These are phyloP conservation scores for Starmerella roubikii DNA, from an alignment of 805 yeast genomes.

Conservation along the genomic window DNA sequence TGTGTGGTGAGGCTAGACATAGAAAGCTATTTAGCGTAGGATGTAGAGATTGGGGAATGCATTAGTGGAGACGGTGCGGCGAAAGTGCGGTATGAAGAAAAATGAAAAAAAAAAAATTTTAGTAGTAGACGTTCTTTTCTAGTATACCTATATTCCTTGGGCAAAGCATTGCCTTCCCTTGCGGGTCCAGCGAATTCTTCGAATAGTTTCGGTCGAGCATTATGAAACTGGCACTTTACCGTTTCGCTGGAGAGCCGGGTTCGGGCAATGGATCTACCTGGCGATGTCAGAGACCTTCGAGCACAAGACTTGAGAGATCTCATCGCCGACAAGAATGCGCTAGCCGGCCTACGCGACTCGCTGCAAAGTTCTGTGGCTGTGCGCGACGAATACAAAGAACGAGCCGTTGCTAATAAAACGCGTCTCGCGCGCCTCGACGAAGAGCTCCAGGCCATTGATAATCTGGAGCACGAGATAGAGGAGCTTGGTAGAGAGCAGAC, in stretches of 20 bases:
- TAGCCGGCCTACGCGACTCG: constrained; percentile 19
- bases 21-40: too few relatives aligned
- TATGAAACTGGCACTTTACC: too few relatives aligned
- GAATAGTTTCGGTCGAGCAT: too few relatives aligned
- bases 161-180: too few relatives aligned
- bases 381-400: constrained; percentile 18
- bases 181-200: too few relatives aligned
- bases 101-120: too few relatives aligned
- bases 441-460: constrained; percentile 22
- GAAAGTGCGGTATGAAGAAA: too few relatives aligned
- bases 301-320: constrained; percentile 21
- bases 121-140: too few relatives aligned
- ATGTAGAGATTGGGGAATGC: too few relatives aligned
- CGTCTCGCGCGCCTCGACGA: constrained; percentile 23
- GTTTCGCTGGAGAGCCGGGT: background rate
- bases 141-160: too few relatives aligned
- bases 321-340: constrained; percentile 14
- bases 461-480: background rate
- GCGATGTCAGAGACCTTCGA: constrained; percentile 17
- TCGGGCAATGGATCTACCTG: constrained; percentile 19
- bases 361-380: background rate
- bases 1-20: too few relatives aligned
- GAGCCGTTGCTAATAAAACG: constrained; percentile 22
- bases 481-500: constrained; percentile 13
- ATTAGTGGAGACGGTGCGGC: too few relatives aligned